Conservation (phyloP, 768 basidiomycete genomes). For the Pulveroboletus ravenelii region DNA sequence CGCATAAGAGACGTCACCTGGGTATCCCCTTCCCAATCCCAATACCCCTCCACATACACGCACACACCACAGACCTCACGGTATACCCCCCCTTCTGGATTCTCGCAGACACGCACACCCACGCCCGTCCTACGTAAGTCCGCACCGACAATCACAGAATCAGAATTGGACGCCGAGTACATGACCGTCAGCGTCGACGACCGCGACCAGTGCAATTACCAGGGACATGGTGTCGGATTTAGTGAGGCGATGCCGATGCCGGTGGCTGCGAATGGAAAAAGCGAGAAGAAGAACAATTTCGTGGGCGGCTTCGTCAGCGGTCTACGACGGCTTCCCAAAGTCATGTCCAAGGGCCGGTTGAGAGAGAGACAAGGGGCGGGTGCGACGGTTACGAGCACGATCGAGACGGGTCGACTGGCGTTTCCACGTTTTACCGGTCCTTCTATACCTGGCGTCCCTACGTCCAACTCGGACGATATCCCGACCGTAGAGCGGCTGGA, state of each 20-base stretch:
- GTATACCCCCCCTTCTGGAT: constrained; percentile 17
- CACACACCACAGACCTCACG: constrained; percentile 29
- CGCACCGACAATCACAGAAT: constrained; percentile 28
- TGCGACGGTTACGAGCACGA: neutral
- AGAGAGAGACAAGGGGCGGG: constrained; percentile 21
- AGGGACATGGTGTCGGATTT: constrained; percentile 21
- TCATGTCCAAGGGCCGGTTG: constrained; percentile 30
- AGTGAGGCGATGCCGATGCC: constrained; percentile 20
- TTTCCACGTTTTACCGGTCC: constrained; percentile 22
- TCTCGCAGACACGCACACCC: constrained; percentile 21
- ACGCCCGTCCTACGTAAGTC: constrained; percentile 28
- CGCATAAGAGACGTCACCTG: constrained; percentile 31
- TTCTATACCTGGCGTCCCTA: constrained; percentile 14
- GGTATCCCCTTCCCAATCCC: constrained; percentile 27
- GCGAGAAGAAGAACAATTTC: constrained; percentile 27
- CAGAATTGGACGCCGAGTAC: constrained; percentile 31
- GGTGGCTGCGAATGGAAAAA: constrained; percentile 21
- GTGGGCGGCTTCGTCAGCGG: constrained; percentile 30
- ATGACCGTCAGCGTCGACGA: constrained; percentile 31
- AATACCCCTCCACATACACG: constrained; percentile 23
- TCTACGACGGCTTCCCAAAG: constrained; percentile 29
- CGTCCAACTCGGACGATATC: constrained; percentile 27
- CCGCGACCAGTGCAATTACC: constrained; percentile 16
- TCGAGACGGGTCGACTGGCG: constrained; percentile 10
- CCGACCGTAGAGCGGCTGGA: constrained; percentile 27